Conservation (phyloP, 2,329 filamentous ascomycete species). For the Hypoxylon sp. region DNA sequence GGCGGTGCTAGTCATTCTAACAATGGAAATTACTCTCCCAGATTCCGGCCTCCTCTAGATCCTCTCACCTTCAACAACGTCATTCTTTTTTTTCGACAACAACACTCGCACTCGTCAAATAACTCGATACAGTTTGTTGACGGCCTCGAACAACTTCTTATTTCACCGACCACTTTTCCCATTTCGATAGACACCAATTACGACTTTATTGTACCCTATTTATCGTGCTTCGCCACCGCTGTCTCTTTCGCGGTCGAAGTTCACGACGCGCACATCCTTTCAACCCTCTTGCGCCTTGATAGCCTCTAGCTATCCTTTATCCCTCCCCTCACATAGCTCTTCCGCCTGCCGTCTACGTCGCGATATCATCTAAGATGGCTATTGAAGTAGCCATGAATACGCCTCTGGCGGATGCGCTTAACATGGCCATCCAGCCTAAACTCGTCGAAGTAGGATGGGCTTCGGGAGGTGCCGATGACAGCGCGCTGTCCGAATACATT, state of each 20-base stretch:
- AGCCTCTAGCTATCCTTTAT: slow-evolving; percentile 13
- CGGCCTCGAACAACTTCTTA: slow-evolving; percentile 4
- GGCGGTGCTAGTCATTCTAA: slow-evolving; percentile 34
- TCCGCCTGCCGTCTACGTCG: slow-evolving; percentile 7
- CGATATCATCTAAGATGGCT: slow-evolving; percentile 72
- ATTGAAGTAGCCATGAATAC: slow-evolving; percentile 83
- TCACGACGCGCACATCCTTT: slow-evolving; percentile 35
- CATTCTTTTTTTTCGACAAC: slow-evolving; percentile 44
- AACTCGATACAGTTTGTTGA: slow-evolving; percentile 7
- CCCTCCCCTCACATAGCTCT: not conserved
- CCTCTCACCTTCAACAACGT: slow-evolving; percentile 43
- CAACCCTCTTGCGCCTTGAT: slow-evolving; percentile 16
- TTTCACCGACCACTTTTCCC: slow-evolving; percentile 6
- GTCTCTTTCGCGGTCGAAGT: slow-evolving; percentile 21
- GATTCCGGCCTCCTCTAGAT: slow-evolving; percentile 43
- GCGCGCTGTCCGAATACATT: slow-evolving; percentile 93
- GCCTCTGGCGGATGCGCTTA: slow-evolving; percentile 87
- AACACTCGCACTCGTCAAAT: slow-evolving; percentile 12
- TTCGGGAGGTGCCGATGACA: slow-evolving; percentile 81
- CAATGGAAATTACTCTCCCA: slow-evolving; percentile 41
- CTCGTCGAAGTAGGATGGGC: slow-evolving; percentile 95
- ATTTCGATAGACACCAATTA: not conserved
- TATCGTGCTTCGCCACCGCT: slow-evolving; percentile 39
- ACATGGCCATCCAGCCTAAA: slow-evolving; percentile 87
- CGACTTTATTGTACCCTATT: slow-evolving; percentile 11